Evolutionary conservation across 2,329 filamentous ascomycete genomes (phyloP), one percentile per base, ranked within the genome.

Genomic region (Aureobasidium subglaciale): DNA sequence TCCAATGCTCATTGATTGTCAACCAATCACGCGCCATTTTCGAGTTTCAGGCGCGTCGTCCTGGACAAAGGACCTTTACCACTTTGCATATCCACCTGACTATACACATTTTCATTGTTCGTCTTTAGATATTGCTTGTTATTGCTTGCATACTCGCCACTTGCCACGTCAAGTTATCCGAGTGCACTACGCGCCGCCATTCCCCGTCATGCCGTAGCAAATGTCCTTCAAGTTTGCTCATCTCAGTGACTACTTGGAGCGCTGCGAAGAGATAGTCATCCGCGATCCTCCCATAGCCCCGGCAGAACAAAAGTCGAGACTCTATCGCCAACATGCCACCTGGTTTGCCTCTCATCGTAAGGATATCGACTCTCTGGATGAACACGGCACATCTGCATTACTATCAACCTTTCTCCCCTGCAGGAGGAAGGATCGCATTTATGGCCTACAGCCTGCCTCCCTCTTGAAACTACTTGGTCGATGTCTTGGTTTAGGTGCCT

Each of bases 391-490:
- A 1, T 73, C 81, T 1, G 85, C 87, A 2, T 71, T 96, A 1
- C 73, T 95, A 0, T 91, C 87, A 1, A 84, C 85, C 2, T 70
- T 96, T 0, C 78, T 95, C 0, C 89, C 90, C 0, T 85, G 90
- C 59, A 84, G 79, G 60, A 78, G 90, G 53, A 84, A 83, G 2
- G 90, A 95, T 65, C 81, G 89, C 25, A 87, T 92, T 2, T 95
- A 91, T 66, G 79, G 77, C 34, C 75, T 95, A 1, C 82, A 88
- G 64, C 73, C 81, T 27, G 66, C 72, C 8, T 76, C 73, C 0
- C 74, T 96, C 0, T 80, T 84, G 56, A 81, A 78, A 50, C 79
- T 88, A n/a, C 76, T 96, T 15, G 80, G 78, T 3, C 80, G 84
- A 29, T 80, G 82, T 18, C 75, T 92, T n/a, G 70, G 78, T 4